These are phyloP conservation scores for Linum tenue DNA, from an alignment of 345 rosid genomes.

Conservation along the genomic window DNA sequence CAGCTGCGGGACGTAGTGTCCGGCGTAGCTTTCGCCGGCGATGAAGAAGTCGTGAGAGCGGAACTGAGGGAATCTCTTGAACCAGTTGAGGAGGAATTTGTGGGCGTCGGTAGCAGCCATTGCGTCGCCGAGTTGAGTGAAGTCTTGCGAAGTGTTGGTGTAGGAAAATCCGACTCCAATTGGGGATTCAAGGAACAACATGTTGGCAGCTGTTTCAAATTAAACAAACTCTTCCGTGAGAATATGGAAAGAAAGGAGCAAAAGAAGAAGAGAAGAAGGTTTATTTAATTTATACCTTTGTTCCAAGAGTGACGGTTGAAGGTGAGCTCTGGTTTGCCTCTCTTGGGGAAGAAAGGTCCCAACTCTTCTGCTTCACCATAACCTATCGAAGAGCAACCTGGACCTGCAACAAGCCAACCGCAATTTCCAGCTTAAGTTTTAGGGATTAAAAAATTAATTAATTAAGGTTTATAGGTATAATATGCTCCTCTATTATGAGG, in stretches of 20 bases:
- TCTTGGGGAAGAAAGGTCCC: conserved; percentile 72
- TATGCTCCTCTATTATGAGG: no score
- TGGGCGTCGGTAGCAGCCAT: conserved; percentile 50
- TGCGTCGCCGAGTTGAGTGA: conserved; percentile 44
- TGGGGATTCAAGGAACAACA: conserved; percentile 58
- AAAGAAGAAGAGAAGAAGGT: not conserved
- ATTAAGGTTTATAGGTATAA: no score
- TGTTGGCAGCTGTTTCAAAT: conserved; percentile 64
- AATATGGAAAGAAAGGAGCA: no score
- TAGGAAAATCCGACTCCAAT: conserved; percentile 65
- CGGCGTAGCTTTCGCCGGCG: conserved; percentile 70
- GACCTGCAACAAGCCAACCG: conserved; percentile 31
- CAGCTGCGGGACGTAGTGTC: conserved; percentile 84
- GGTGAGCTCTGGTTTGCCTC: conserved; percentile 34
- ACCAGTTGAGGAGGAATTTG: conserved; percentile 54
- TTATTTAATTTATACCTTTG: no score
- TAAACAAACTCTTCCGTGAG: no score
- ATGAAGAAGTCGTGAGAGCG: conserved; percentile 51
- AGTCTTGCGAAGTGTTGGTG: conserved; percentile 37
- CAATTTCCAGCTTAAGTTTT: not conserved
- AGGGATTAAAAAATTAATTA: no score
- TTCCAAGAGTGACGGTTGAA: conserved; percentile 67
- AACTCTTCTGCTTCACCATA: conserved; percentile 71
- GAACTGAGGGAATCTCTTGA: conserved; percentile 56
- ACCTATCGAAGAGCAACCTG: conserved; percentile 75